Evolutionary conservation across 306 rosid genomes (phyloP).

Genomic region (Alnus rubra): DNA sequence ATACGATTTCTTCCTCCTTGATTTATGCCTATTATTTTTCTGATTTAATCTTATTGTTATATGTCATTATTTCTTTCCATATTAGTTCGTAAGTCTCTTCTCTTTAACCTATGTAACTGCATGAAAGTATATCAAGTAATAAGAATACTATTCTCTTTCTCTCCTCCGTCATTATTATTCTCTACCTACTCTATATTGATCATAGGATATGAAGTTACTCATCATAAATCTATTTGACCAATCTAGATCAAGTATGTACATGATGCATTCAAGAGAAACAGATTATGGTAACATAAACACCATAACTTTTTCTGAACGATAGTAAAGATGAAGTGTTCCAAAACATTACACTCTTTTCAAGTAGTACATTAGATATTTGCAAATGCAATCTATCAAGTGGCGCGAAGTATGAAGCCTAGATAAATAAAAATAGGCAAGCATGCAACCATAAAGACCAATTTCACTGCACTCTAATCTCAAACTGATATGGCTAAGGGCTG

Average conservation of each 20-base stretch:
- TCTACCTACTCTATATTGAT: neutral
- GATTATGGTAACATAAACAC: neutral
- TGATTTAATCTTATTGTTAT: too few species aligned
- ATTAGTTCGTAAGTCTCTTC: too few species aligned
- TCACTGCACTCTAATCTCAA: slow-evolving; percentile 1
- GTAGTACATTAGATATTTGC: neutral
- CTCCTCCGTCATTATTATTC: too few species aligned
- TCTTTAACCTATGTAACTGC: too few species aligned
- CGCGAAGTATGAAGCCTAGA: neutral
- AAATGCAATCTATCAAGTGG: neutral
- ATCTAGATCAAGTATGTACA: neutral
- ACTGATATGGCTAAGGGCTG: neutral
- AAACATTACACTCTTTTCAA: neutral
- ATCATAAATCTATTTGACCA: neutral
- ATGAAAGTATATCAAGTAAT: too few species aligned
- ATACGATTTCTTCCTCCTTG: too few species aligned
- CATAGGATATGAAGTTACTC: neutral
- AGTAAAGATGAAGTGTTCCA: neutral
- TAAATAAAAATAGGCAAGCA: neutral
- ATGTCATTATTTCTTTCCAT: too few species aligned
- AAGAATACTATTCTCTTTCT: too few species aligned
- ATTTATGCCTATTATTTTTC: too few species aligned
- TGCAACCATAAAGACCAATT: neutral
- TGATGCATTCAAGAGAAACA: neutral
- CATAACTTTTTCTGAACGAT: neutral